Conservation (phyloP, 345 rosid species). For the Populus deltoides region DNA sequence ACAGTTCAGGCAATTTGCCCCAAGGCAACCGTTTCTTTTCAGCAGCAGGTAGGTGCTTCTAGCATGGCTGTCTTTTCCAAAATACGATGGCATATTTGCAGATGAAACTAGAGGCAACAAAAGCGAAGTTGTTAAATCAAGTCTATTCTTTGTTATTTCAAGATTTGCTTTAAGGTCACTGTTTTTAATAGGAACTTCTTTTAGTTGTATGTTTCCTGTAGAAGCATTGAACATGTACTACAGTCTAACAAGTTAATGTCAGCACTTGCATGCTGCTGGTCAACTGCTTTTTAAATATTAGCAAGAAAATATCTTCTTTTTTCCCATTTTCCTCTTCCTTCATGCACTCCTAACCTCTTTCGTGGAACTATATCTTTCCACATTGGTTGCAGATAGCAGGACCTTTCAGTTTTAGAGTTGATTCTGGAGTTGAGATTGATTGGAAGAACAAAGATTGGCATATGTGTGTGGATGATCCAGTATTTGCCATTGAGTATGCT, state of each 20-base stretch:
- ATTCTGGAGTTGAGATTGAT: slow-evolving; percentile 59
- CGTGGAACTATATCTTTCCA: background rate
- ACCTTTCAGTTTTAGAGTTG: slow-evolving; percentile 84
- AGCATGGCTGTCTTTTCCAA: background rate
- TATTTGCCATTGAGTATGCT: slow-evolving; percentile 81
- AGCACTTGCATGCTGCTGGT: background rate
- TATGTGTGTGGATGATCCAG: slow-evolving; percentile 48
- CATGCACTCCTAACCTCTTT: background rate
- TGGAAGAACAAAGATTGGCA: slow-evolving; percentile 45
- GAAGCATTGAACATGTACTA: background rate
- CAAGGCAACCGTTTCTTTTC: slow-evolving; percentile 60
- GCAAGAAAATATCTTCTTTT: background rate
- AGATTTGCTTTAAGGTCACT: background rate
- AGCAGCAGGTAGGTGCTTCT: slow-evolving; percentile 70
- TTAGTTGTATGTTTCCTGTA: background rate
- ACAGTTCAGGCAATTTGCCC: slow-evolving; percentile 66
- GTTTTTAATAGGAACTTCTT: background rate
- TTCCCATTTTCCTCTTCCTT: background rate
- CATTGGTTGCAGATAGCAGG: slow-evolving; percentile 67
- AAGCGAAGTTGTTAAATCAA: background rate
- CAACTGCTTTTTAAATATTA: background rate
- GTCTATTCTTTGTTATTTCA: background rate
- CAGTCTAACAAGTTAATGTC: background rate
- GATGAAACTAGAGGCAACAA: background rate
- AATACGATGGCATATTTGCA: background rate